These are phyloP conservation scores for Podila epicladia DNA, from an alignment of 192 early-diverging fungal genomes.

Conservation along the genomic window DNA sequence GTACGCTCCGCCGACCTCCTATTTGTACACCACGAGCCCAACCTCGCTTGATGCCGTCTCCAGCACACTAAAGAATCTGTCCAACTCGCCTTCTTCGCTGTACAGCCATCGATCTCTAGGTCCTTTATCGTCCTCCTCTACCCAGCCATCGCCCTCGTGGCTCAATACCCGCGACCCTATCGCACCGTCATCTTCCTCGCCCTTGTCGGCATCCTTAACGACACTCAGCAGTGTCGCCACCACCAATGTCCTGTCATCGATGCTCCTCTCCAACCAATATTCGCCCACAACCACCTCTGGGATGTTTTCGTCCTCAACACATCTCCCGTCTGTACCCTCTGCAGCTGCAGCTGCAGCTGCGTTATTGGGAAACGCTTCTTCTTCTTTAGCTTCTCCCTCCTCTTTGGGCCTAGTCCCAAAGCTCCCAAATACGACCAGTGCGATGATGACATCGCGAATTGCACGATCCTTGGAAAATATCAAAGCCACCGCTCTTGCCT, in stretches of 20 bases:
- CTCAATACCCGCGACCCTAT: neutral
- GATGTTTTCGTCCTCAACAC: neutral
- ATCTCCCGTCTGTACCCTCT: no score
- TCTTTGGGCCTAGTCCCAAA: neutral
- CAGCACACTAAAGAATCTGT: slow-evolving; percentile 36
- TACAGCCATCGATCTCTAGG: neutral
- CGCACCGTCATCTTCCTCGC: neutral
- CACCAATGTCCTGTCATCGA: slow-evolving; percentile 33
- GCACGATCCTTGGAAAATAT: no score
- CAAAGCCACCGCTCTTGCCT: no score
- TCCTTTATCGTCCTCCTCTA: neutral
- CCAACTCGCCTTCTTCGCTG: neutral
- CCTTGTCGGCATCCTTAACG: neutral
- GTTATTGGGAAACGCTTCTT: neutral
- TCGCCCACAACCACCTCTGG: slow-evolving; percentile 12
- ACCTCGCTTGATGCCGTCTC: slow-evolving; percentile 41
- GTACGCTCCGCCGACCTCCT: slow-evolving; percentile 23
- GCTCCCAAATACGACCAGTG: no score
- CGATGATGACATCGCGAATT: no score
- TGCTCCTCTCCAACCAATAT: slow-evolving; percentile 33
- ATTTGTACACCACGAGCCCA: slow-evolving; percentile 39
- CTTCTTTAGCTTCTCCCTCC: slow-evolving; percentile 1
- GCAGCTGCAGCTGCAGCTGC: no score
- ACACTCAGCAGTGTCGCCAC: slow-evolving; percentile 9
- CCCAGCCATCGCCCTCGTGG: neutral